A percentile compares a stretch with the other conserved stretches of the same genome.
Conservation (phyloP, 2,329 filamentous ascomycete genomes). For the Diaporthe humulicola region DNA sequence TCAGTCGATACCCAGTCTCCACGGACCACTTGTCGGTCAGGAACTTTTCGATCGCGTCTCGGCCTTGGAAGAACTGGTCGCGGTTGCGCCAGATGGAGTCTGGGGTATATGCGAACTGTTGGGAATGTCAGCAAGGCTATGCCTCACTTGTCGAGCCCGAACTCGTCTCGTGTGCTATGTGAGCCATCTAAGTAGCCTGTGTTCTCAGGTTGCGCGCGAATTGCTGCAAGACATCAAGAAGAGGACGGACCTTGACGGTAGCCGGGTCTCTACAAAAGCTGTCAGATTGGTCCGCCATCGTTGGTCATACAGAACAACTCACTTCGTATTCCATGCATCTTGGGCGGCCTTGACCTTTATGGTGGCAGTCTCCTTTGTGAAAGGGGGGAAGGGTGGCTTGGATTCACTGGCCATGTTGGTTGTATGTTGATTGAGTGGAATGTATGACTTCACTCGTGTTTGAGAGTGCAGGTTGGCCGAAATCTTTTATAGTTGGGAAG, state of each 20-base stretch:
- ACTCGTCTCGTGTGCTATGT: neutral
- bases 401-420: slow-evolving; percentile 44
- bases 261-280: slow-evolving; percentile 68
- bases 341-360: slow-evolving; percentile 88
- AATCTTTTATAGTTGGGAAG: neutral
- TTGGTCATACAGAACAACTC: slow-evolving; percentile 41
- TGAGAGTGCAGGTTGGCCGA: neutral
- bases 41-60: slow-evolving; percentile 76
- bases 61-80: slow-evolving; percentile 76
- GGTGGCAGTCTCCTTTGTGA: slow-evolving; percentile 77
- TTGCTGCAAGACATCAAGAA: neutral
- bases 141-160: neutral
- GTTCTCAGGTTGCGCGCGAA: neutral
- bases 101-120: slow-evolving; percentile 74
- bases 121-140: neutral
- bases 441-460: neutral
- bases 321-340: slow-evolving; percentile 85
- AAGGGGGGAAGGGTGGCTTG: slow-evolving; percentile 74
- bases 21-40: slow-evolving; percentile 80
- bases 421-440: neutral
- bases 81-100: slow-evolving; percentile 88
- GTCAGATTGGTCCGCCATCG: neutral
- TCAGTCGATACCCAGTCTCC: slow-evolving; percentile 79
- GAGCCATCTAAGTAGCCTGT: neutral
- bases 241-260: slow-evolving; percentile 62